These are phyloP conservation scores for Fraxinus floribunda DNA, from an alignment of 305 asterid genomes.

Conservation along the genomic window DNA sequence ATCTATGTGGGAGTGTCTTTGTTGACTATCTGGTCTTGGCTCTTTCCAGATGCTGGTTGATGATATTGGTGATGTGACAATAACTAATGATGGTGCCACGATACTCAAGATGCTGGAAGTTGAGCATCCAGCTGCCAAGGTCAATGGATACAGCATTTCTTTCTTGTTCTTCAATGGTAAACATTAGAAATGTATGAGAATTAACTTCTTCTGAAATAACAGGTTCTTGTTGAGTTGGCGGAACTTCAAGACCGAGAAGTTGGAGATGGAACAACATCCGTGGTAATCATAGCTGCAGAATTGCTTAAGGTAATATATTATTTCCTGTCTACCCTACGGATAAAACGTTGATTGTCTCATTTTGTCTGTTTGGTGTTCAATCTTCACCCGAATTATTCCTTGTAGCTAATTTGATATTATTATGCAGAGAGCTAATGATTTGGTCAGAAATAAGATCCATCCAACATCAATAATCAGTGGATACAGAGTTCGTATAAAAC, in stretches of 20 bases:
- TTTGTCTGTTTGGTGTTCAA: not conserved
- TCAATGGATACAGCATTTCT: conserved; percentile 20
- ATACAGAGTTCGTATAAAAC: conserved; percentile 58
- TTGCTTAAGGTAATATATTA: conserved; percentile 62
- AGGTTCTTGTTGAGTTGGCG: conserved; percentile 98
- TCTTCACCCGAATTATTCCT: not conserved
- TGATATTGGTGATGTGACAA: conserved; percentile 93
- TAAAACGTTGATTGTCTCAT: not conserved
- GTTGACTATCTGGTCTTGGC: conserved; percentile 20
- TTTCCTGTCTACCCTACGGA: conserved; percentile 31
- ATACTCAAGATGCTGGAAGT: conserved; percentile 94
- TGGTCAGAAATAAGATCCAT: conserved; percentile 72
- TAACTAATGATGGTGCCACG: conserved; percentile 97
- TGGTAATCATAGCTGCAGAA: conserved; percentile 71
- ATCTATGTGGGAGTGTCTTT: conserved; percentile 7
- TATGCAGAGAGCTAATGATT: conserved; percentile 90
- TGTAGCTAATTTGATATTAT: conserved; percentile 19
- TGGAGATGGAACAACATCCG: conserved; percentile 98
- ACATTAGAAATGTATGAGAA: not conserved
- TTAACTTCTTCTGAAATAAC: not conserved
- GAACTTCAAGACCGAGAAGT: conserved; percentile 98
- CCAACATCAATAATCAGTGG: conserved; percentile 65
- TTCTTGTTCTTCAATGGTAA: not conserved
- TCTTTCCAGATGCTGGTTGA: conserved; percentile 87
- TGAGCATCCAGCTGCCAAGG: conserved; percentile 99